Evolutionary conservation across 345 rosid genomes (phyloP).

Genomic region (Murraya koenigii): DNA sequence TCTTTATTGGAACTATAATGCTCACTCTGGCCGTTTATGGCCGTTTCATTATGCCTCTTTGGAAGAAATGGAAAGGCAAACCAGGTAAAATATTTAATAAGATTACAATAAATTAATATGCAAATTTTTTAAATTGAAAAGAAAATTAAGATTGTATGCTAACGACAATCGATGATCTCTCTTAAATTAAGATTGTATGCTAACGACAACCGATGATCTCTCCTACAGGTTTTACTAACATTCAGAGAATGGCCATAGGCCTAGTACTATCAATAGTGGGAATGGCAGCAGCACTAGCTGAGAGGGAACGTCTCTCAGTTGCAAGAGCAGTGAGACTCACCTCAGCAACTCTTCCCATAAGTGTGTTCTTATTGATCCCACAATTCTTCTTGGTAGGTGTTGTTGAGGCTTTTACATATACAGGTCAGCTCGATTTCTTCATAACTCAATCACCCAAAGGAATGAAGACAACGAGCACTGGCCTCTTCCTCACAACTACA

Average conservation of each 20-base stretch:
- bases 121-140: too few relatives aligned
- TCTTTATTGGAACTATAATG: constrained; percentile 49
- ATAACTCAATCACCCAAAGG: constrained; percentile 63
- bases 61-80: constrained; percentile 63
- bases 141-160: too few relatives aligned
- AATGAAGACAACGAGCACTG: constrained; percentile 74
- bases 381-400: constrained; percentile 56
- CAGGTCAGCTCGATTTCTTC: constrained; percentile 68
- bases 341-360: constrained; percentile 36
- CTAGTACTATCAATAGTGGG: constrained; percentile 44
- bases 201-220: too few relatives aligned
- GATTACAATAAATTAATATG: too few relatives aligned
- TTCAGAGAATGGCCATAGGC: constrained; percentile 52
- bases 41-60: constrained; percentile 54
- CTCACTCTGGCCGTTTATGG: constrained; percentile 49
- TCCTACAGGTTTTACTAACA: too few relatives aligned
- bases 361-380: constrained; percentile 52
- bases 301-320: constrained; percentile 41
- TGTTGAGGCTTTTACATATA: constrained; percentile 62
- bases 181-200: too few relatives aligned
- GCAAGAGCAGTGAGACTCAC: constrained; percentile 21
- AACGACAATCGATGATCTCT: too few relatives aligned
- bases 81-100: constrained; percentile 34
- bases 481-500: constrained; percentile 62
- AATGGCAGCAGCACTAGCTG: constrained; percentile 53